Conservation (phyloP, 129 eudicot species). For the Flaveria trinervia region DNA sequence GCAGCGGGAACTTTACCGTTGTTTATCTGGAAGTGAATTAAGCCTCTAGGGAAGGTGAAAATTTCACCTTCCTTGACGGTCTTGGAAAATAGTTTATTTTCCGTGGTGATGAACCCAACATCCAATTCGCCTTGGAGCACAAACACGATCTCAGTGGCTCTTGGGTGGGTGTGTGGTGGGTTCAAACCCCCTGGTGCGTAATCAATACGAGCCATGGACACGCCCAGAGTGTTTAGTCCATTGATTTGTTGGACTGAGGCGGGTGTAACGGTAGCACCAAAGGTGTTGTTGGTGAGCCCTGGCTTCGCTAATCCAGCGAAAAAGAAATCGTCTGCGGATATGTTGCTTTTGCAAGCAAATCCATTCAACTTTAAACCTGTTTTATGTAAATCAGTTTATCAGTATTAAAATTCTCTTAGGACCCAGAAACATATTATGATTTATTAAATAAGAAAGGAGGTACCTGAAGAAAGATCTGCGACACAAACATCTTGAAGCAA, state of each 20-base stretch:
- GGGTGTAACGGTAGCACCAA: slow-evolving; percentile 52
- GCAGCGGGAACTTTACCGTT: slow-evolving; percentile 53
- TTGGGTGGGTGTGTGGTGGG: slow-evolving; percentile 54
- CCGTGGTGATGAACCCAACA: slow-evolving; percentile 69
- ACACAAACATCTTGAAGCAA: slow-evolving; percentile 79
- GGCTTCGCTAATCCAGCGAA: slow-evolving; percentile 51
- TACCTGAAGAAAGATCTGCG: slow-evolving; percentile 72
- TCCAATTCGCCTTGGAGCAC: slow-evolving; percentile 69
- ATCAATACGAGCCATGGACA: slow-evolving; percentile 68
- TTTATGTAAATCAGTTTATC: background rate
- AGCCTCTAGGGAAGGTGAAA: slow-evolving; percentile 64
- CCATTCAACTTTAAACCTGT: slow-evolving; percentile 63
- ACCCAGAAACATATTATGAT: background rate
- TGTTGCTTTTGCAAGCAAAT: slow-evolving; percentile 54
- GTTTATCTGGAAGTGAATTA: slow-evolving; percentile 74
- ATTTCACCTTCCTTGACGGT: slow-evolving; percentile 58
- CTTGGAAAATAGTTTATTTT: slow-evolving; percentile 55
- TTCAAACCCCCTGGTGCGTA: slow-evolving; percentile 64
- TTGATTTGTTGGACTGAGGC: slow-evolving; percentile 60
- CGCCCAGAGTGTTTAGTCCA: slow-evolving; percentile 79
- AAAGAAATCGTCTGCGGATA: slow-evolving; percentile 62
- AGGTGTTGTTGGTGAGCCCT: slow-evolving; percentile 54
- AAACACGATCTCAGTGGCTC: slow-evolving; percentile 75
- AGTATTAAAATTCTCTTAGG: background rate
- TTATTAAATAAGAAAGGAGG: too few species aligned